Evolutionary conservation across 331 rosid species (phyloP), one percentile per base, ranked within the genome.

Genomic region (Pyracantha coccinea): DNA sequence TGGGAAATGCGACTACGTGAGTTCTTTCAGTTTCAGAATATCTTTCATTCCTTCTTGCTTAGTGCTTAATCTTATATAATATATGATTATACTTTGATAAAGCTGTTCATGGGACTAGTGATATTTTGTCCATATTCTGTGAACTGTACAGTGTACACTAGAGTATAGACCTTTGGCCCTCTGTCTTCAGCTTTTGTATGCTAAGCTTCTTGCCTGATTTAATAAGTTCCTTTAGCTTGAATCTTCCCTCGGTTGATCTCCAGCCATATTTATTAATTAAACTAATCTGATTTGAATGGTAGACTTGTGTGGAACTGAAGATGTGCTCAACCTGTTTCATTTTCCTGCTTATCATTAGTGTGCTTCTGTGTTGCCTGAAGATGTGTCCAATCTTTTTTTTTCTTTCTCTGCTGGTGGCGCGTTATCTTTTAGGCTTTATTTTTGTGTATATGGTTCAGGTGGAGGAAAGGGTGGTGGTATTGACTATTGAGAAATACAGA

Each of bases 1-100:
- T 41, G 99, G 99, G 78, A 72, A 73, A 47, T 94, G 99, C 68
- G 73, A 87, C 78, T 94, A 92, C 72, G 99, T 94, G 77, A 88
- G 98, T 87, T 71, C 82, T 80, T 80, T 78, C 55, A 74, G 45
- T 69, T 55, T 47, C n/a, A 60, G 20, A 41, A 65, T 70, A 58
- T 6, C 13, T 23, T 66, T 72, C 61, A n/a, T 50, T 65, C 68
- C 44, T 77, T 58, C 75, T 57, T 71, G 68, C 82, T 29, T 61
- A 73, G 60, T 47, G 10, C 63, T 38, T 52, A 21, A n/a, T 50
- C 9, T 7, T 25, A 61, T 61, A n/a, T 1, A 38, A 7, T 2
- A 11, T 62, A 1, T 29, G 9, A 5, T n/a, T 12, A 12, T 44
- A 38, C 7, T 29, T 29, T 17, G 15, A 16, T 25, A 27, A 2